These are phyloP conservation scores for Borealophlyctis nickersoniae DNA, from an alignment of 192 early-diverging fungal genomes.

Conservation along the genomic window DNA sequence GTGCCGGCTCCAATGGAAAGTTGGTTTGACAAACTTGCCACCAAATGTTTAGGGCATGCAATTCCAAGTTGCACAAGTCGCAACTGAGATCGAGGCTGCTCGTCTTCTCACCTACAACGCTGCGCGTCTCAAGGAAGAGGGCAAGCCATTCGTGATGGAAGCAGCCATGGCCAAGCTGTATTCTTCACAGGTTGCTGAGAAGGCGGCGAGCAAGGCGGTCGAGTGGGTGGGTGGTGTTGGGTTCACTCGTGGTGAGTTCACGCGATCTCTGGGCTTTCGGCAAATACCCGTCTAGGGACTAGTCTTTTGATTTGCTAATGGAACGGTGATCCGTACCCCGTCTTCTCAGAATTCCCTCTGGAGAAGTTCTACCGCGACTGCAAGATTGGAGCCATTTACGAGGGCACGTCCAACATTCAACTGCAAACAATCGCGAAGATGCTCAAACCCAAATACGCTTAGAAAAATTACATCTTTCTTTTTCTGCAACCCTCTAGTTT, in stretches of 20 bases:
- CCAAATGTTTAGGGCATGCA: constrained; percentile 75
- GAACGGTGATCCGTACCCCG: not conserved
- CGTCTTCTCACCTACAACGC: constrained; percentile 96
- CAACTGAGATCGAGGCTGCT: constrained; percentile 94
- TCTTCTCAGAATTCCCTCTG: constrained; percentile 43
- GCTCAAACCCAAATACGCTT: constrained; percentile 38
- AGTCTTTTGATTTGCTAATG: too few species aligned
- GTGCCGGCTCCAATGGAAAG: not conserved
- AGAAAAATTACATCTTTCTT: too few species aligned
- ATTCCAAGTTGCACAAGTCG: constrained; percentile 78
- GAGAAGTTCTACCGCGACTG: constrained; percentile 97
- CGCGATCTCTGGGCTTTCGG: too few species aligned
- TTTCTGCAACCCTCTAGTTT: too few species aligned
- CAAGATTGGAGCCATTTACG: constrained; percentile 96
- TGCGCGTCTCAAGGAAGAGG: constrained; percentile 89
- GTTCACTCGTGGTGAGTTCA: constrained; percentile 77
- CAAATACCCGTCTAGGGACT: too few species aligned
- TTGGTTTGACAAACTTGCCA: not conserved
- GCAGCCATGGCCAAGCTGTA: constrained; percentile 99
- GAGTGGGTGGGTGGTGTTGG: constrained; percentile 99
- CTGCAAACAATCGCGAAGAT: constrained; percentile 88
- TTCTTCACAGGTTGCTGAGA: constrained; percentile 91
- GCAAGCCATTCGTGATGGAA: constrained; percentile 87
- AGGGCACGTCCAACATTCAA: constrained; percentile 90
- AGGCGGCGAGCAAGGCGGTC: constrained; percentile 79